Percentiles rank a stretch among this genome's conserved stretches.
Conservation (phyloP, 2,329 filamentous ascomycete genomes). For the Trichophyton rubrum region DNA sequence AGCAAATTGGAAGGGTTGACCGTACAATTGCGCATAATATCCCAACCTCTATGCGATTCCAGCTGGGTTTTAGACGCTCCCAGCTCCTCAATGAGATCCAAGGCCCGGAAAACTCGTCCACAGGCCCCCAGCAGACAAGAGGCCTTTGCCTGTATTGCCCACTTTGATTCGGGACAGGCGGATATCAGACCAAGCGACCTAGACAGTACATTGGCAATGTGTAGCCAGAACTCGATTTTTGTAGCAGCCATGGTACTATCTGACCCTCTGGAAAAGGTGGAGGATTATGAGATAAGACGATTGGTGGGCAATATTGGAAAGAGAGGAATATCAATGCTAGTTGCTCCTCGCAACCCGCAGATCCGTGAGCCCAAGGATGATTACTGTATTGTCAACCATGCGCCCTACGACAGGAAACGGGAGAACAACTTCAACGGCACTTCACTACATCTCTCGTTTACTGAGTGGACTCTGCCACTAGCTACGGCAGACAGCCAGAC, state of each 20-base stretch:
- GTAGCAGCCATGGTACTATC: slow-evolving; percentile 71
- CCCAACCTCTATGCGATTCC: neutral
- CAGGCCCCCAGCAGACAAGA: neutral
- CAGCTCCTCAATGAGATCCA: too few species aligned
- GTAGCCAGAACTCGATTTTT: slow-evolving; percentile 2
- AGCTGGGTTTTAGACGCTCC: neutral
- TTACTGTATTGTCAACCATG: slow-evolving; percentile 12
- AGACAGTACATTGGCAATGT: neutral
- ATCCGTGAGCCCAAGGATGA: neutral
- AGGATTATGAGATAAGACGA: neutral
- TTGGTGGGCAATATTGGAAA: slow-evolving; percentile 15
- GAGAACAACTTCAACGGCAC: slow-evolving; percentile 15
- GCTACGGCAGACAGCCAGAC: slow-evolving; percentile 8
- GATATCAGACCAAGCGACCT: neutral
- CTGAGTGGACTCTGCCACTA: slow-evolving; percentile 13
- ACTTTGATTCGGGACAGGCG: neutral
- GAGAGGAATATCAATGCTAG: slow-evolving; percentile 12
- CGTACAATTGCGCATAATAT: neutral
- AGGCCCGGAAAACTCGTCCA: too few species aligned
- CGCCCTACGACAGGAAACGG: slow-evolving; percentile 13
- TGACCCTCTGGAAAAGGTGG: slow-evolving; percentile 55
- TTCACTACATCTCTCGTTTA: slow-evolving; percentile 17
- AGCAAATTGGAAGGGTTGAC: neutral
- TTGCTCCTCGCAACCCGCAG: slow-evolving; percentile 10
- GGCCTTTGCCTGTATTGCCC: slow-evolving; percentile 5